Base-by-base conservation (phyloP, 129 eudicot genomes). In the Solidago caesia region DNA sequence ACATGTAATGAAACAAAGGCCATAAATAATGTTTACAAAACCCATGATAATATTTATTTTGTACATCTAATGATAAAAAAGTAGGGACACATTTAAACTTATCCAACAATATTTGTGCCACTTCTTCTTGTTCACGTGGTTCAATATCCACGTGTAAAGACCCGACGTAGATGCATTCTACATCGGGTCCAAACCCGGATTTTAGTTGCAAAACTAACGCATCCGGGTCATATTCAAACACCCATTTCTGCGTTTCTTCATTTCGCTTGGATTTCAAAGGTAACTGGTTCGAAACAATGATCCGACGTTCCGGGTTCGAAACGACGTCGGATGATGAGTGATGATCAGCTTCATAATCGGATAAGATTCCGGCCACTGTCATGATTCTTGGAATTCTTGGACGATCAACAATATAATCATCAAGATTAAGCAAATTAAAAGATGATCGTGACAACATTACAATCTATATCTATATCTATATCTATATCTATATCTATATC, bases 1-100 rank as follows among this genome's bases (percentile, higher is more conserved):
- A 74, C 91, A 84, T 83, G 69, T 94, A 88, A 65, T 94, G 99
- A 85, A 94, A 90, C 85, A 94, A 45, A 79, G 96, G 97, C 99
- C 99, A 94, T n/a, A 94, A 70, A 67, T 88, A 91, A 65, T 94
- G 99, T 75, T 94, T 94, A 84, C 99, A 94, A 63, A 91, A 94
- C 8, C 99, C 97, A 82, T 91, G 96, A 11, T 94, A 94, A 57
- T 72, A 94, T 57, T 77, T 85, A 67, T 84, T 84, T 29, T 85
- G 81, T 10, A 91, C 71, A 39, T 94, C 97, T 16, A 55, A 8
- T 0, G 91, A 73, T 72, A 94, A 58, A 44, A 94, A 94, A 16
- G 92, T 89, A 12, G 99, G 99, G 5, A 94, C 90, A 51, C 97
- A 94, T 59, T 80, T 77, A 46, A 85, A 94, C 76, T 89, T 83